These are phyloP conservation scores for Peniophora sp. DNA, from an alignment of 1,284 basidiomycete species.

Conservation along the genomic window DNA sequence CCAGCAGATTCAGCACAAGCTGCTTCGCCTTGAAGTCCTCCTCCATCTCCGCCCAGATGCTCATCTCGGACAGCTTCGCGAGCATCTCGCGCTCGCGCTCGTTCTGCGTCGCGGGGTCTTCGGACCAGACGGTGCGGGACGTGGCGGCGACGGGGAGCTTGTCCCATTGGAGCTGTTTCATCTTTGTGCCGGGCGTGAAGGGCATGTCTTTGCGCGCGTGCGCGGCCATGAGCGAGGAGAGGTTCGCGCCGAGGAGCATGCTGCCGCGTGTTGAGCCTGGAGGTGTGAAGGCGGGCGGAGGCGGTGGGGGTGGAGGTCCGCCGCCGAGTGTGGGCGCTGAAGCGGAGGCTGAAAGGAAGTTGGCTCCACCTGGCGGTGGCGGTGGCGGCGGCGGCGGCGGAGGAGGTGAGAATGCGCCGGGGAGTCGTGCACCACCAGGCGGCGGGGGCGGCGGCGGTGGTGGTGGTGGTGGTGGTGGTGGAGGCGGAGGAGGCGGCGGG, in stretches of 20 bases:
- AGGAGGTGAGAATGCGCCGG: slow-evolving; percentile 6
- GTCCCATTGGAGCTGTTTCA: slow-evolving; percentile 99
- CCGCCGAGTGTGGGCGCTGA: slow-evolving; percentile 9
- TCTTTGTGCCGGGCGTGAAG: slow-evolving; percentile 81
- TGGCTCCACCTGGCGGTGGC: slow-evolving; percentile 22
- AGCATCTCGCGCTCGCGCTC: slow-evolving; percentile 72
- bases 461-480: slow-evolving; percentile 23
- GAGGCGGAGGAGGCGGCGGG: slow-evolving; percentile 27
- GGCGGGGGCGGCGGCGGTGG: neutral
- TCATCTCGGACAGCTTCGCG: slow-evolving; percentile 72
- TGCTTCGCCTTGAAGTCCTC: slow-evolving; percentile 98
- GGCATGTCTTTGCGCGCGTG: slow-evolving; percentile 79
- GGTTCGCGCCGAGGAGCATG: slow-evolving; percentile 47
- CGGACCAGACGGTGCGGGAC: slow-evolving; percentile 79
- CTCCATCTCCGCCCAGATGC: slow-evolving; percentile 95
- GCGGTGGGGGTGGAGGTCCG: slow-evolving; percentile 36
- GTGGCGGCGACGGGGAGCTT: slow-evolving; percentile 85
- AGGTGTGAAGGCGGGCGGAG: slow-evolving; percentile 41
- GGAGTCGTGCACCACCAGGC: neutral
- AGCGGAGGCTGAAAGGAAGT: slow-evolving; percentile 13
- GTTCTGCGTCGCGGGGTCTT: slow-evolving; percentile 43
- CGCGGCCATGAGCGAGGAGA: slow-evolving; percentile 45
- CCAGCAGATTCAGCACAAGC: slow-evolving; percentile 78
- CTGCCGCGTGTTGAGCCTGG: slow-evolving; percentile 51
- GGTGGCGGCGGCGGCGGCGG: slow-evolving; percentile 24